Conservation (phyloP, 768 basidiomycete species). For the Antrodiella citrinella region DNA sequence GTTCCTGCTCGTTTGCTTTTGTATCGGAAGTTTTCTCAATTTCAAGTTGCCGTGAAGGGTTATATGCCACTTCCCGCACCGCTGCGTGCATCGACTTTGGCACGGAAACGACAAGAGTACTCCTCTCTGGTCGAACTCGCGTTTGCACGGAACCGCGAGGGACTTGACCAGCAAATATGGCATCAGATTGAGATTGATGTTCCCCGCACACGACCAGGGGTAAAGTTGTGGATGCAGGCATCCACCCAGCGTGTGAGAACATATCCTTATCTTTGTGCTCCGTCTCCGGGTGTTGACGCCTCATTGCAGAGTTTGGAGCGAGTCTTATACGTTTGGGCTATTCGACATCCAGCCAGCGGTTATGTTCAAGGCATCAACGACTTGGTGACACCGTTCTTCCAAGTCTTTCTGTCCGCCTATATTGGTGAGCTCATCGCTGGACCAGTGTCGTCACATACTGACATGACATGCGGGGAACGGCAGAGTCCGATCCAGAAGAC, state of each 20-base stretch:
- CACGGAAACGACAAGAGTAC: constrained; percentile 89
- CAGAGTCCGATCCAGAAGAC: constrained; percentile 86
- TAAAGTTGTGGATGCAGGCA: constrained; percentile 84
- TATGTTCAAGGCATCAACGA: constrained; percentile 99
- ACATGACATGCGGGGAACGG: neutral
- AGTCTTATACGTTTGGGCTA: constrained; percentile 98
- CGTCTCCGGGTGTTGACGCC: constrained; percentile 10
- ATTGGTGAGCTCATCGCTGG: constrained; percentile 50
- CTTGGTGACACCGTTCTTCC: constrained; percentile 94
- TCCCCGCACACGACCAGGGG: constrained; percentile 88
- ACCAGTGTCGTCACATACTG: neutral
- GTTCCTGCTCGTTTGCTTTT: constrained; percentile 22
- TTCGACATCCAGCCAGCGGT: constrained; percentile 95
- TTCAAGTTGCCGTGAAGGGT: constrained; percentile 44
- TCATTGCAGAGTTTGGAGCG: constrained; percentile 73
- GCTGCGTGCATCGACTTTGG: constrained; percentile 66
- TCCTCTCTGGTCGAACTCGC: constrained; percentile 81
- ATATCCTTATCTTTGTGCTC: constrained; percentile 3
- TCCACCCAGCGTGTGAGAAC: constrained; percentile 77
- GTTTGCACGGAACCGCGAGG: constrained; percentile 78
- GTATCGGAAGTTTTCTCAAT: neutral
- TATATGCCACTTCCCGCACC: constrained; percentile 84
- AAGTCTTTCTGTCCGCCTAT: constrained; percentile 93
- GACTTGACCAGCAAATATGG: constrained; percentile 96
- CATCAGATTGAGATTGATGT: constrained; percentile 99